A percentile compares a stretch with the other conserved stretches of the same genome.
Evolutionary conservation across 306 rosid species (phyloP).

Genomic region (Dalbergia cultrata): DNA sequence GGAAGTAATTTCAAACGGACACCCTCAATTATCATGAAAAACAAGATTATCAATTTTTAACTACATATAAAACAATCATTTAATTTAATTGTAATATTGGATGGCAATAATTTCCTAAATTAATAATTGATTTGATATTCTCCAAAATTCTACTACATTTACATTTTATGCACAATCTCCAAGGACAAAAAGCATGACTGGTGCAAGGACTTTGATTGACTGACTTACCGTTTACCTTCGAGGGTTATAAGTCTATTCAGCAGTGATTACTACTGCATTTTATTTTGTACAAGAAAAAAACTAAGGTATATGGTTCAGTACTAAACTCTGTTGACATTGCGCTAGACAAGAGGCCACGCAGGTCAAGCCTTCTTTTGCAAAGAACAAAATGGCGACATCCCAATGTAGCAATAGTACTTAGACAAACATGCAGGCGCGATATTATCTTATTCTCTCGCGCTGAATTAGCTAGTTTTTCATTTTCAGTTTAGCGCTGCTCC

Average conservation of each 20-base stretch:
- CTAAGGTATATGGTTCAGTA: not conserved
- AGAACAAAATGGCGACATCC: not conserved
- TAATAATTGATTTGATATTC: not conserved
- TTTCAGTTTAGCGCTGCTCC: not conserved
- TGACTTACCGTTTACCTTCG: constrained; percentile 10
- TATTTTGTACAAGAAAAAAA: constrained; percentile 19
- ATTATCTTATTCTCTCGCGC: constrained; percentile 17
- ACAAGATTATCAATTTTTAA: not conserved
- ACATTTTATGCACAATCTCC: constrained; percentile 14
- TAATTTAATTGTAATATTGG: no score
- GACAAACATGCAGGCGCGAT: constrained; percentile 16
- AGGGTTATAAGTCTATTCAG: not conserved
- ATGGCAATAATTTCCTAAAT: not conserved
- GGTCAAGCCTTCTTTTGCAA: not conserved
- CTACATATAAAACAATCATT: not conserved
- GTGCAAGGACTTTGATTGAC: not conserved
- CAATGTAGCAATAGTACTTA: constrained; percentile 27
- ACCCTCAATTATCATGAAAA: not conserved
- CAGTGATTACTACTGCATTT: constrained; percentile 6
- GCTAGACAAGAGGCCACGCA: not conserved
- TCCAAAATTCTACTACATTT: not conserved
- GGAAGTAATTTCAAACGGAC: no score
- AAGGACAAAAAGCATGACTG: not conserved
- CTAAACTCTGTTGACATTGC: not conserved
- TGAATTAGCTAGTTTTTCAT: not conserved